Evolutionary conservation across 2,329 filamentous ascomycete species (phyloP), one percentile per base, ranked within the genome.

Genomic region (Beauveria varroae): DNA sequence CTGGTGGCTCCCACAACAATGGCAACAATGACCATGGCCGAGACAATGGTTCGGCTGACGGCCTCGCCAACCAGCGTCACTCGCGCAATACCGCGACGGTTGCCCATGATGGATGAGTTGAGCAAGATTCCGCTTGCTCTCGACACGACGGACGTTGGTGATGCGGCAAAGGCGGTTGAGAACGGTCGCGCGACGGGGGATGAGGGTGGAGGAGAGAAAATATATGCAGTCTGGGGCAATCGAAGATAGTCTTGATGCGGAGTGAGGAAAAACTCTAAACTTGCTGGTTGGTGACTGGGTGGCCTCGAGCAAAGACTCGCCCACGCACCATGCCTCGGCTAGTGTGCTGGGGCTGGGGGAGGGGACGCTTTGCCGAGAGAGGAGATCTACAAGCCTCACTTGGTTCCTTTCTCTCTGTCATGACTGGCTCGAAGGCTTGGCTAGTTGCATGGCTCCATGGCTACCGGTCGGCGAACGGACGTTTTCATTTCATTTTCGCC

Each of bases 221-320:
- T 53, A 8, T 41, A 40, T 24, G n/a, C 24, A 26, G 50, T 52
- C 30, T 53, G 50, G 53, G 53, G 41, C 26, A 44, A 56, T 44
- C 40, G 26, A 56, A 40, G 40, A 44, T 41, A 18, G n/a, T 53
- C 50, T 54, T 43, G 52, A 57, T 49, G 55, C 55, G 55, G 55
- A 57, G 55, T 47, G 55, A 34, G 43, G 24, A 46, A 59, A 59
- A 60, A 60, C 57, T 60, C 57, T 60, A 60, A 60, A 51, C 26
- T 28, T 16, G 18, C 30, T 50, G 44, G 43, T 9, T 28, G 28
- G 20, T 34, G 18, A 20, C 30, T 40, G n/a, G n/a, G 47, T 26
- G 34, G 30, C 22, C 34, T 12, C 6, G n/a, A 43, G 46, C 30
- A n/a, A 43, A 47, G 49, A 30, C 57, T 60, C 41, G 44, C 44